Evolutionary conservation across 1,284 basidiomycete species (phyloP).

Genomic region (Porodaedalea pini): DNA sequence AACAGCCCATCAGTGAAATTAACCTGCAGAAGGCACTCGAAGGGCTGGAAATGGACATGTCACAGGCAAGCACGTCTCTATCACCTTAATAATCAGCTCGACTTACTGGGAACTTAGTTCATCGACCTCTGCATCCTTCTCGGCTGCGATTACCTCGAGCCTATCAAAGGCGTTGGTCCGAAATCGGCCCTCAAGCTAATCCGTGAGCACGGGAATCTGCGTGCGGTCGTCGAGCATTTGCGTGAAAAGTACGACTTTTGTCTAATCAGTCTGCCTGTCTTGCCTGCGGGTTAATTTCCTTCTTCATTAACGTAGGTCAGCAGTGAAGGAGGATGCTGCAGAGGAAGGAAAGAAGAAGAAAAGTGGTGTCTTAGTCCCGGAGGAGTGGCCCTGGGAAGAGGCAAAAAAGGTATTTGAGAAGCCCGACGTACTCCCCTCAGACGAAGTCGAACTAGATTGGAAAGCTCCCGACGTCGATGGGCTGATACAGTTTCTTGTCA

Average conservation of each 20-base stretch:
- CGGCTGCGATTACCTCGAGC: slow-evolving; percentile 98
- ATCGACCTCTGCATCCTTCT: slow-evolving; percentile 96
- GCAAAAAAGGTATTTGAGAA: slow-evolving; percentile 88
- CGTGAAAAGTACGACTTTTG: slow-evolving; percentile 61
- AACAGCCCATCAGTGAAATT: slow-evolving; percentile 96
- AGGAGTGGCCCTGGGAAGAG: slow-evolving; percentile 95
- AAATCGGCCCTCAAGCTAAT: slow-evolving; percentile 95
- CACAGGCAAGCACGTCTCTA: slow-evolving; percentile 51
- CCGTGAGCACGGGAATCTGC: slow-evolving; percentile 81
- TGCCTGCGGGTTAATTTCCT: background rate
- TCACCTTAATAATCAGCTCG: background rate
- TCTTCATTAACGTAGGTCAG: slow-evolving; percentile 28
- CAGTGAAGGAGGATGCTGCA: slow-evolving; percentile 55
- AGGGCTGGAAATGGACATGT: slow-evolving; percentile 91
- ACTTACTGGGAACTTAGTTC: slow-evolving; percentile 53
- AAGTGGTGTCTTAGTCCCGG: slow-evolving; percentile 79
- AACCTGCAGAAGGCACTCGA: slow-evolving; percentile 79
- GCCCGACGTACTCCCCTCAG: slow-evolving; percentile 86
- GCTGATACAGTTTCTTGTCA: slow-evolving; percentile 90
- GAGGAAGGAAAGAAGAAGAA: slow-evolving; percentile 47
- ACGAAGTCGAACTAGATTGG: slow-evolving; percentile 95
- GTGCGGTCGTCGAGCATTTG: slow-evolving; percentile 77
- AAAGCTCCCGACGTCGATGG: slow-evolving; percentile 91
- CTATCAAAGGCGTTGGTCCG: slow-evolving; percentile 92
- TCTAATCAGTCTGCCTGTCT: background rate